These are phyloP conservation scores for Amanita pseudoporphyria DNA, from an alignment of 768 basidiomycete species.

Conservation along the genomic window DNA sequence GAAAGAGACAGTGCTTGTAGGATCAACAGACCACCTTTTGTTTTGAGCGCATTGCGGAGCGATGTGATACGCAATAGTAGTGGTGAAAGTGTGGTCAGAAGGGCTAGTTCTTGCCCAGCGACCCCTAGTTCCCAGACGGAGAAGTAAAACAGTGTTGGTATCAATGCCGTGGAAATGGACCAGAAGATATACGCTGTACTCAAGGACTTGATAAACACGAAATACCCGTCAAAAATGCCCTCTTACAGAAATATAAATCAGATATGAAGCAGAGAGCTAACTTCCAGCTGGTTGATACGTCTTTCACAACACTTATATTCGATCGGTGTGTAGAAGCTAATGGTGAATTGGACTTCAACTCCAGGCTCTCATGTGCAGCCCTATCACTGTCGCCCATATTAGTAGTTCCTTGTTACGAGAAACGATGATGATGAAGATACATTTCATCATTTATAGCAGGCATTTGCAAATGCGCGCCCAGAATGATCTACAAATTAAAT, in stretches of 20 bases:
- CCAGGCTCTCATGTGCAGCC: neutral
- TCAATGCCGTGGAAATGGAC: conserved; percentile 73
- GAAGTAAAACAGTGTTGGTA: conserved; percentile 82
- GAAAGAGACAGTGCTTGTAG: conserved; percentile 41
- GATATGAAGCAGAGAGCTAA: conserved; percentile 22
- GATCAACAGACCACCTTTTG: conserved; percentile 37
- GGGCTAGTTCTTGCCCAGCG: conserved; percentile 70
- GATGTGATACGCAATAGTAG: conserved; percentile 40
- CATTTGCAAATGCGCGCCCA: conserved; percentile 12
- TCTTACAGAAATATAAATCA: conserved; percentile 51
- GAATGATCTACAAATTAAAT: conserved; percentile 10
- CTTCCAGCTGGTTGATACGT: neutral
- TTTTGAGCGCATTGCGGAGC: conserved; percentile 34
- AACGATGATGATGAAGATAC: conserved; percentile 36
- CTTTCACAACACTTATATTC: neutral
- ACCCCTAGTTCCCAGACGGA: conserved; percentile 87
- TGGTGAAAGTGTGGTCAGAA: conserved; percentile 66
- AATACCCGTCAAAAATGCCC: neutral
- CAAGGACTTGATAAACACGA: conserved; percentile 8
- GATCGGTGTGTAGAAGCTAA: neutral
- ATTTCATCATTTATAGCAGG: conserved; percentile 22
- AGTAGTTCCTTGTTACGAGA: conserved; percentile 22
- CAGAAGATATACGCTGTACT: conserved; percentile 68
- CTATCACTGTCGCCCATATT: conserved; percentile 2
- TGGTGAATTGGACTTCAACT: neutral